Base-by-base conservation (phyloP, 305 asterid genomes). In the Withania somnifera region DNA sequence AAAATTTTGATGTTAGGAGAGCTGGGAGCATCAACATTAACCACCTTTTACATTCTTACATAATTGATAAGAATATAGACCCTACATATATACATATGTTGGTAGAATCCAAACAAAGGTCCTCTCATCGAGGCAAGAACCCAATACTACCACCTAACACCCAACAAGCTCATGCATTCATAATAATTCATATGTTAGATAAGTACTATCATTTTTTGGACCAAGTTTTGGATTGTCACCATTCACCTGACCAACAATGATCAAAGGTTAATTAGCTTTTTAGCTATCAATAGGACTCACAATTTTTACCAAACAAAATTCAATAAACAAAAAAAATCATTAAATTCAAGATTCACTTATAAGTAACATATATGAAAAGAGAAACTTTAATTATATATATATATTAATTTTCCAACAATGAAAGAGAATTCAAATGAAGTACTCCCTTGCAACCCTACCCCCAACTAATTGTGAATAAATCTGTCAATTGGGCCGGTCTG, bases 141-240 rank as follows among this genome's bases (percentile, higher is more conserved):
- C 61, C 36, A 71, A 83, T 64, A 83, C 84, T 81, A 83, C 84
- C 79, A 73, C 84, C 83, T 75, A 75, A 32, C 75, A 53, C 61
- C 82, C 84, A 85, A 78, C 88, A 85, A 53, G 17, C 71, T 69
- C 82, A 85, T 79, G 86, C 80, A 60, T 68, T 73, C 24, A 15
- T n/a, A n/a, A n/a, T n/a, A n/a, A n/a, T n/a, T 22, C 42, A 19
- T n/a, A 57, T 82, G 58, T 83, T 85, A 7, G 85, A 78, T 84
- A 45, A 28, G 78, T 24, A 10, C 63, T 54, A 11, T 11, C 61
- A 53, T 7, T 8, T 53, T 3, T 80, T 80, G 63, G 84, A 81
- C 86, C 83, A 66, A 61, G 14, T 78, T 32, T 61, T 28, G 20
- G 69, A 61, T 28, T 64, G 75, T 64, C 75, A 34, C 47, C 75